Conservation (phyloP, 2,329 filamentous ascomycete species). For the Fusarium sp. region DNA sequence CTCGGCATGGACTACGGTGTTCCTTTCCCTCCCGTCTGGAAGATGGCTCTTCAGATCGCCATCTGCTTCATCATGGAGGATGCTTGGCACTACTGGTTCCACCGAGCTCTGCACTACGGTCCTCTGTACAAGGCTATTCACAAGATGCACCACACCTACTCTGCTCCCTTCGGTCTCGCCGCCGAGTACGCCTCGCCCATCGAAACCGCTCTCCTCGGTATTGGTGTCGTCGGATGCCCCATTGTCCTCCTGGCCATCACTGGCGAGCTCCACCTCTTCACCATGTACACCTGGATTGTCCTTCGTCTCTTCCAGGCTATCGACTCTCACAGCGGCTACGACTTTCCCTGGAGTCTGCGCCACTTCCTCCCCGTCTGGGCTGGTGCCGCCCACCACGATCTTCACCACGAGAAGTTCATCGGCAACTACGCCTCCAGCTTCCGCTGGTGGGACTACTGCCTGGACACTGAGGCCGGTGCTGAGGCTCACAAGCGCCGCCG, state of each 20-base stretch:
- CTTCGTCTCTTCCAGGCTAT: slow-evolving; percentile 96
- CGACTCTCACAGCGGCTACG: slow-evolving; percentile 97
- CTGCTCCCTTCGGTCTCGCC: slow-evolving; percentile 94
- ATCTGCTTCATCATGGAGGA: slow-evolving; percentile 98
- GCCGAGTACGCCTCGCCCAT: slow-evolving; percentile 98
- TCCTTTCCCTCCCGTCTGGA: slow-evolving; percentile 88
- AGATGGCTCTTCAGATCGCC: slow-evolving; percentile 91
- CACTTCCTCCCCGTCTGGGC: slow-evolving; percentile 99
- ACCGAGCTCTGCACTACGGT: slow-evolving; percentile 93
- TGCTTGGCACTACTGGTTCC: slow-evolving; percentile 98
- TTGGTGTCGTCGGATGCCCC: slow-evolving; percentile 86
- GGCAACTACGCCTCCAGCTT: slow-evolving; percentile 99
- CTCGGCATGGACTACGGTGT: slow-evolving; percentile 90
- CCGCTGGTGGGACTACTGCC: slow-evolving; percentile 96
- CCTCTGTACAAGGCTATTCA: slow-evolving; percentile 97
- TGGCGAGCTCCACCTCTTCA: slow-evolving; percentile 91
- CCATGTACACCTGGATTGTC: slow-evolving; percentile 98
- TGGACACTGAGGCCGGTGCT: slow-evolving; percentile 93
- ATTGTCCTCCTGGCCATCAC: slow-evolving; percentile 88
- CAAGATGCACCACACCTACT: slow-evolving; percentile 99
- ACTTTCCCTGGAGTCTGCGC: slow-evolving; percentile 97
- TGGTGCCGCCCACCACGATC: slow-evolving; percentile 94
- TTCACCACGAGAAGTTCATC: slow-evolving; percentile 98
- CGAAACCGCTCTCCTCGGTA: slow-evolving; percentile 93
- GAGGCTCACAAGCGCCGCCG: slow-evolving; percentile 88